Conservation (phyloP, 1,284 basidiomycete species). For the Moniliophthora roreri region DNA sequence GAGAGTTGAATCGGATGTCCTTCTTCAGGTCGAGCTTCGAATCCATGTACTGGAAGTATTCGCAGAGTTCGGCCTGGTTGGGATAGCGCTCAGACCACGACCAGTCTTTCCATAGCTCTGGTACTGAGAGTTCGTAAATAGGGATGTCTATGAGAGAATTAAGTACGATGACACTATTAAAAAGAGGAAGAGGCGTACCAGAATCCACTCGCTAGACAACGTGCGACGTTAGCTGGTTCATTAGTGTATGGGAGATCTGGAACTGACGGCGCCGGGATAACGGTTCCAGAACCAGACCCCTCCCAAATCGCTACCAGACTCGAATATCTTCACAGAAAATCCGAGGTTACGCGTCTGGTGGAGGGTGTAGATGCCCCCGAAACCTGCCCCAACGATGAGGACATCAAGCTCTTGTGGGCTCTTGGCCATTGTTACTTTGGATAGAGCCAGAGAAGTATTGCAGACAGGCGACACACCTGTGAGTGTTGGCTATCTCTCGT, state of each 20-base stretch:
- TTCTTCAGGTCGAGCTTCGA: conserved; percentile 24
- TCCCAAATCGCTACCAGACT: conserved; percentile 22
- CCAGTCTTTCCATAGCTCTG: conserved; percentile 27
- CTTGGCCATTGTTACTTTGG: too few relatives aligned
- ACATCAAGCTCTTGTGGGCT: conserved; percentile 17
- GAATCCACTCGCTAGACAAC: background rate
- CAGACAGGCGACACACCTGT: too few relatives aligned
- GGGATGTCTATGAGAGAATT: conserved; percentile 5
- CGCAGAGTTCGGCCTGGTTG: conserved; percentile 20
- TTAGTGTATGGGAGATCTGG: too few relatives aligned
- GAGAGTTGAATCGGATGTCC: conserved; percentile 23
- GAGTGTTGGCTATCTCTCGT: too few relatives aligned
- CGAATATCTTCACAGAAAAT: conserved; percentile 23
- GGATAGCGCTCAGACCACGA: conserved; percentile 24
- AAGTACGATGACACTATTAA: background rate
- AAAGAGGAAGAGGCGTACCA: background rate
- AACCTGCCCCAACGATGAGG: conserved; percentile 24
- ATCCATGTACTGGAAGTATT: conserved; percentile 24
- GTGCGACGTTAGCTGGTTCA: background rate
- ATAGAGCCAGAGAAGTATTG: too few relatives aligned
- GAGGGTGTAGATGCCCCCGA: conserved; percentile 23
- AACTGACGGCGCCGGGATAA: conserved; percentile 21
- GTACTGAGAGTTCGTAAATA: conserved; percentile 19
- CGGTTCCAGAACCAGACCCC: conserved; percentile 28
- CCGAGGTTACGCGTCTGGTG: conserved; percentile 22